A percentile compares a stretch with the other conserved stretches of the same genome.
These are phyloP conservation scores for Vicia faba DNA, from an alignment of 306 rosid genomes.

Conservation along the genomic window DNA sequence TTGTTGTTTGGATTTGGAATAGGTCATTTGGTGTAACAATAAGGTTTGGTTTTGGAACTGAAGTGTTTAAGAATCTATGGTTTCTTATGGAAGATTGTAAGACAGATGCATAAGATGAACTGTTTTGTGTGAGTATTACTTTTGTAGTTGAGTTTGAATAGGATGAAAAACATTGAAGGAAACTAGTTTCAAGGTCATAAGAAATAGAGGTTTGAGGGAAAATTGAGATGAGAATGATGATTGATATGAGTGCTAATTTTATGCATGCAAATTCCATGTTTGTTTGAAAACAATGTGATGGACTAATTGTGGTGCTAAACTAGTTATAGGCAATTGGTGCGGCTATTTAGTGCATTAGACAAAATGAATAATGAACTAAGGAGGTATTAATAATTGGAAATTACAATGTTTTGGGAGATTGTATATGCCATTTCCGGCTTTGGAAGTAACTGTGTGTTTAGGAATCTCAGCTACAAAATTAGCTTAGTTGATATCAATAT, in stretches of 20 bases:
- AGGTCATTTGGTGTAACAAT: constrained; percentile 41
- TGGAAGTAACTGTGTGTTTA: not conserved
- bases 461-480: not conserved
- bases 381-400: not conserved
- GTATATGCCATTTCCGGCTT: not conserved
- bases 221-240: constrained; percentile 33
- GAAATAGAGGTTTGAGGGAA: constrained; percentile 12
- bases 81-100: constrained; percentile 49
- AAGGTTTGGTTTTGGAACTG: constrained; percentile 49
- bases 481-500: not conserved
- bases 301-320: no score
- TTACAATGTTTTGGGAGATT: constrained; percentile 16
- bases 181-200: constrained; percentile 11
- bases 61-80: constrained; percentile 38
- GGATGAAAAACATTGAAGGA: constrained; percentile 30
- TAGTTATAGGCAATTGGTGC: no score
- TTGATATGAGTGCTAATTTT: constrained; percentile 6
- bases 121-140: constrained; percentile 28
- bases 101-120: constrained; percentile 38
- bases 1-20: constrained; percentile 32
- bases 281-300: constrained; percentile 1
- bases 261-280: constrained; percentile 2
- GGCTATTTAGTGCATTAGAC: no score
- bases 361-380: no score
- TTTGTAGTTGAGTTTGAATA: constrained; percentile 22